Base-by-base conservation (phyloP, 2,329 filamentous ascomycete genomes). In the Mycocentrospora acerina region DNA sequence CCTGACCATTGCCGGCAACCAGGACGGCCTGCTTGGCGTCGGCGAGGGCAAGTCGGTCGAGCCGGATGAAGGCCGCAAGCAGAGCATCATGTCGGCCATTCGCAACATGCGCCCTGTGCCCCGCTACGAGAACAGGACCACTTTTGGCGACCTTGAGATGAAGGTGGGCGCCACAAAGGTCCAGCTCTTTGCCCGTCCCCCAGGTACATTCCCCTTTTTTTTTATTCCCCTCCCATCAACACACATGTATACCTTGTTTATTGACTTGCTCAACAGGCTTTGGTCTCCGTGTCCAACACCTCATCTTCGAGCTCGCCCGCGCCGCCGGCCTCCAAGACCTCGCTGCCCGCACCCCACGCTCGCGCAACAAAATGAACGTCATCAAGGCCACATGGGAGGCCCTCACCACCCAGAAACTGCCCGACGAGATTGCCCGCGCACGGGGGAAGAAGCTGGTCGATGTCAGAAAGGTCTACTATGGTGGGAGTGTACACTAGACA, bases 391-490 rank as follows among this genome's bases (percentile, higher is more conserved):
- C 89, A 27, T 88, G 87, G 70, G 69, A 91, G 67, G 91, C 90
- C 4, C 75, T 98, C 47, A 80, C 81, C 67, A 86, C 77, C 73
- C 93, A 98, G 74, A 81, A 81, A 45, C 77, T 95, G 62, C 93
- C 93, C 1, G 88, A 97, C 66, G 83, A 91, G 63, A 85, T 98
- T 62, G 93, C 93, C 40, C 79, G 87, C 33, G 91, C 89, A 35
- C 76, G 90, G 50, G 91, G 93, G 45, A 91, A 88, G 80, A 98
- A 98, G 79, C 68, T 98, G 62, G 90, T 98, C 24, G 93, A 98
- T 74, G 88, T 91, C 50, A 78, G 93, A 56, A 96, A 93, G 76
- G 93, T 97, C 61, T 98, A 98, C 74, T 97, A 96, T 71, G 90
- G 88, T 35, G 89, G 89, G 26, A 78, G 56, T 40, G 53, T 66